A percentile compares a stretch with the other conserved stretches of the same genome.
phyloP scores from a whole-genome alignment of 345 rosid genomes.

The Turnera subulata region DNA sequence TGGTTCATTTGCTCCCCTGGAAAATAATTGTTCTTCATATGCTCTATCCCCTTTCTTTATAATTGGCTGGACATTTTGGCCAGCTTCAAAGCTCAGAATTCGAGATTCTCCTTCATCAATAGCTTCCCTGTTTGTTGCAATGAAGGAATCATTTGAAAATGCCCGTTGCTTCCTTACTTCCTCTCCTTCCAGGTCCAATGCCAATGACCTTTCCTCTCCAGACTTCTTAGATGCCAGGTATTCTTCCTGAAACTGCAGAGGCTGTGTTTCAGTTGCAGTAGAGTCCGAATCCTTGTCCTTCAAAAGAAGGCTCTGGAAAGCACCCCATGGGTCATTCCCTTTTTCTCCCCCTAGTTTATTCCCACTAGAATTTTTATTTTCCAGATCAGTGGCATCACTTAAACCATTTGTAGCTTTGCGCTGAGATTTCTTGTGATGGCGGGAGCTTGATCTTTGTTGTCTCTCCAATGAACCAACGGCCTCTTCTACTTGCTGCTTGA shows the following conservation, averaged over 20 bases:
- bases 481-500: constrained; percentile 78
- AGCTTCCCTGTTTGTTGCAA: constrained; percentile 35
- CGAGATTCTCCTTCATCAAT: constrained; percentile 35
- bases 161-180: constrained; percentile 37
- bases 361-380: constrained; percentile 10
- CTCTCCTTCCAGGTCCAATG: constrained; percentile 36
- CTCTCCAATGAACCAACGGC: constrained; percentile 76
- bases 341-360: constrained; percentile 37
- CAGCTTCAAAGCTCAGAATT: constrained; percentile 38
- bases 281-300: constrained; percentile 48
- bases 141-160: constrained; percentile 54
- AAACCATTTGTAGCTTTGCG: constrained; percentile 9
- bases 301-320: constrained; percentile 81
- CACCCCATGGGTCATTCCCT: constrained; percentile 65
- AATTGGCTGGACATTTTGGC: constrained; percentile 31
- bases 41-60: constrained; percentile 39
- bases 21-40: constrained; percentile 51
- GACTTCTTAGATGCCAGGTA: constrained; percentile 26
- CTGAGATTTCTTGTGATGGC: constrained; percentile 45
- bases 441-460: constrained; percentile 54
- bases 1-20: constrained; percentile 32
- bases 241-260: constrained; percentile 35
- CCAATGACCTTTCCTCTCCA: constrained; percentile 28
- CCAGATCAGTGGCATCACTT: constrained; percentile 33
- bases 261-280: constrained; percentile 26